Evolutionary conservation across 2,329 filamentous ascomycete species (phyloP).

Genomic region (Paecilomyces variotii): DNA sequence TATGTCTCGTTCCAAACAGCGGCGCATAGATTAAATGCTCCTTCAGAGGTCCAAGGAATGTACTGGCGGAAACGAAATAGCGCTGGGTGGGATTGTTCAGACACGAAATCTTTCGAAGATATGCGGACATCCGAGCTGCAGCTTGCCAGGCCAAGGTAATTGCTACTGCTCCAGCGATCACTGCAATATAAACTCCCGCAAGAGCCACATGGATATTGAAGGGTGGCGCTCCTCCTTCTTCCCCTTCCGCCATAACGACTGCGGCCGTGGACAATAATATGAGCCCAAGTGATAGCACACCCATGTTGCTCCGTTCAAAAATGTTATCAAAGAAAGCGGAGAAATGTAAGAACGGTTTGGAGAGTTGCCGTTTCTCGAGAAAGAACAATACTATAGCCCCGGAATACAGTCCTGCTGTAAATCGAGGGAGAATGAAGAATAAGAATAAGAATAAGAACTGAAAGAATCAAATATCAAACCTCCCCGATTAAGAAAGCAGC

Average conservation of each 20-base stretch:
- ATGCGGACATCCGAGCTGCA: not conserved
- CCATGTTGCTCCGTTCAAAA: not conserved
- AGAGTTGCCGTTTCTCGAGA: not conserved
- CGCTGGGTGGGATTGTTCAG: not conserved
- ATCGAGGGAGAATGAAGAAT: not conserved
- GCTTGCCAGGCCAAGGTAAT: not conserved
- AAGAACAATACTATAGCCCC: not conserved
- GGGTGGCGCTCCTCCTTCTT: not conserved
- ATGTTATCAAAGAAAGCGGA: not conserved
- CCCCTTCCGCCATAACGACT: not conserved
- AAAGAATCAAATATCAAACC: not conserved
- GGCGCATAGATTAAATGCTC: constrained; percentile 23
- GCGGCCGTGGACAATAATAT: not conserved
- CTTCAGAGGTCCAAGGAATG: not conserved
- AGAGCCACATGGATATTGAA: not conserved
- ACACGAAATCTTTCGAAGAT: not conserved
- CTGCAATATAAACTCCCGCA: not conserved
- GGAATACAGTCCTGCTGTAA: not conserved
- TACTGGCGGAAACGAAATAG: not conserved
- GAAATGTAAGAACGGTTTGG: not conserved
- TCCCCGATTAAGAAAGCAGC: not conserved
- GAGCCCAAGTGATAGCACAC: not conserved
- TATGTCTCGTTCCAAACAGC: constrained; percentile 18
- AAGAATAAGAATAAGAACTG: not conserved
- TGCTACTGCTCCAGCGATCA: not conserved